These are phyloP conservation scores for Wallacemonas sp. DNA, from an alignment of 208 protist genomes.

Conservation along the genomic window DNA sequence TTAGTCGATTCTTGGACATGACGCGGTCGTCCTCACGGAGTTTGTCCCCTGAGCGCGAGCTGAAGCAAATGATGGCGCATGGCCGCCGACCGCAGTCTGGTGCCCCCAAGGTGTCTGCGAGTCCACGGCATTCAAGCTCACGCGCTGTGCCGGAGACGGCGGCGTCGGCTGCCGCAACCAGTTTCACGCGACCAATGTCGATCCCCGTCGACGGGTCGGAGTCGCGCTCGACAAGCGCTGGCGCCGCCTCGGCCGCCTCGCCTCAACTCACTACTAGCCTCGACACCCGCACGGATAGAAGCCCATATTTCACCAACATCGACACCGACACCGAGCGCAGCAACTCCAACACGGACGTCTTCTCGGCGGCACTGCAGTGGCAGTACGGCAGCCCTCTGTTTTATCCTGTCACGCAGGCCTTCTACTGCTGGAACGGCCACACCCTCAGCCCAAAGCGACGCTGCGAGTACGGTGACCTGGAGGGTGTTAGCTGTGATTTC, in stretches of 20 bases:
- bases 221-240: background rate
- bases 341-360: background rate
- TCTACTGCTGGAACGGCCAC: conserved; percentile 71
- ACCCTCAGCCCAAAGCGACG: conserved; percentile 25
- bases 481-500: conserved; percentile 86
- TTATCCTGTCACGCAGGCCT: conserved; percentile 51
- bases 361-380: conserved; percentile 11
- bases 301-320: background rate
- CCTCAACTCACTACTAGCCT: background rate
- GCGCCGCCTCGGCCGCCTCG: background rate
- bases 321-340: background rate
- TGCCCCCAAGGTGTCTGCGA: background rate
- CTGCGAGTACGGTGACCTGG: conserved; percentile 42
- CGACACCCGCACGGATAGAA: background rate
- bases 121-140: background rate
- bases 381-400: conserved; percentile 83
- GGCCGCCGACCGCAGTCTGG: conserved; percentile 1
- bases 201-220: conserved; percentile 3
- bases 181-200: conserved; percentile 9
- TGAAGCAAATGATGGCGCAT: conserved; percentile 70
- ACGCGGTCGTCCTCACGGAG: conserved; percentile 40
- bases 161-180: background rate
- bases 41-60: conserved; percentile 67
- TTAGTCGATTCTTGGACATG: conserved; percentile 66
- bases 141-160: background rate